Evolutionary conservation across 768 basidiomycete genomes (phyloP).

Genomic region (Mycena chlorophos): DNA sequence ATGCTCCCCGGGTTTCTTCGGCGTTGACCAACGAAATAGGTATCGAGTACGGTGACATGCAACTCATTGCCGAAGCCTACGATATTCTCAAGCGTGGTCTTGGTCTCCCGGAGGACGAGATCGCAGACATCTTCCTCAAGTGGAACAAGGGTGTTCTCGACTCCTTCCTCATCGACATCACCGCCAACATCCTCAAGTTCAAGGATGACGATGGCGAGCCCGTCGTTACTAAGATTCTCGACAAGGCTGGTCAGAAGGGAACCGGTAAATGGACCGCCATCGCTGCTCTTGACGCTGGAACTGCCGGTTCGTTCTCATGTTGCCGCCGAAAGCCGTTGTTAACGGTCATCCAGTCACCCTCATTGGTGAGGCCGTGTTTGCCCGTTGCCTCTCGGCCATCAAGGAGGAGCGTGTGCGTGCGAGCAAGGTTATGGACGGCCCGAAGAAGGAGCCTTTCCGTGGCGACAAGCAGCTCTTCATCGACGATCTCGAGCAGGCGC

Average conservation of each 20-base stretch:
- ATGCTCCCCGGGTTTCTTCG: constrained; percentile 13
- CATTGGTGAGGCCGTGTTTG: constrained; percentile 99
- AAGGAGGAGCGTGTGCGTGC: constrained; percentile 95
- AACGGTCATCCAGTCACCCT: constrained; percentile 71
- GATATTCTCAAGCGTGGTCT: constrained; percentile 98
- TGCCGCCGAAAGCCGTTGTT: constrained; percentile 6
- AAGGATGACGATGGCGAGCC: constrained; percentile 94
- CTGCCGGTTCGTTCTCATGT: constrained; percentile 56
- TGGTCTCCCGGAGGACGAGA: constrained; percentile 82
- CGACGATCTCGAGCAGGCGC: constrained; percentile 97
- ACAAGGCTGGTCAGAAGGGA: constrained; percentile 97
- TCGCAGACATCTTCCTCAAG: constrained; percentile 87
- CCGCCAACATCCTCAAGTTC: constrained; percentile 94
- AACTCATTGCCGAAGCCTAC: constrained; percentile 97
- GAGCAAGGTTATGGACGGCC: constrained; percentile 87
- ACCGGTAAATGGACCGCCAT: constrained; percentile 99
- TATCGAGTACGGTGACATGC: constrained; percentile 99
- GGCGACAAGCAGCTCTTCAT: constrained; percentile 99
- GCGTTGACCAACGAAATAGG: constrained; percentile 48
- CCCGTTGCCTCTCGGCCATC: constrained; percentile 95
- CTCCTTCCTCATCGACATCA: constrained; percentile 99
- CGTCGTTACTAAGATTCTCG: constrained; percentile 91
- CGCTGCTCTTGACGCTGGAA: constrained; percentile 90
- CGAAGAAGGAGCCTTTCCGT: constrained; percentile 89
- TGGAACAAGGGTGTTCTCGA: constrained; percentile 99